Conservation (phyloP, 2,329 filamentous ascomycete genomes). For the Gaeumannomyces sp. region DNA sequence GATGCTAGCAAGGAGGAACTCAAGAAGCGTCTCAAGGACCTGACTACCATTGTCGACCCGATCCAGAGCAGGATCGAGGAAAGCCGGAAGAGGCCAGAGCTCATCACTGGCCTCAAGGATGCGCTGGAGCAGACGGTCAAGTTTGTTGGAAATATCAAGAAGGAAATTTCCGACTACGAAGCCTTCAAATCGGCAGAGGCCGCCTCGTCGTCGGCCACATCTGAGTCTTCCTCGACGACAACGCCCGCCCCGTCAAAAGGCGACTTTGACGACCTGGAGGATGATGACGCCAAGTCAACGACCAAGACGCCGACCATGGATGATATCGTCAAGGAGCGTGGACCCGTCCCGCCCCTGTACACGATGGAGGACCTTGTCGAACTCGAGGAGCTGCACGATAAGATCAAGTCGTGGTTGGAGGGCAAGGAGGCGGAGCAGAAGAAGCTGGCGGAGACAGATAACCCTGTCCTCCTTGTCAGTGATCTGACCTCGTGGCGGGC, state of each 20-base stretch:
- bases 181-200: conserved; percentile 48
- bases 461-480: conserved; percentile 67
- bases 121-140: conserved; percentile 64
- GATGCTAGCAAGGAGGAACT: conserved; percentile 71
- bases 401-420: conserved; percentile 67
- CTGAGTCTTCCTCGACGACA: conserved; percentile 28
- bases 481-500: conserved; percentile 65
- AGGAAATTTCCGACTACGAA: conserved; percentile 64
- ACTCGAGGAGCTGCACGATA: conserved; percentile 56
- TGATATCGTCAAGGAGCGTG: conserved; percentile 36
- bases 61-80: conserved; percentile 73
- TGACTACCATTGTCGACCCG: conserved; percentile 72
- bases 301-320: conserved; percentile 38
- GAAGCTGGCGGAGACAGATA: conserved; percentile 60
- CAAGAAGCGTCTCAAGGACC: conserved; percentile 66
- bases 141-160: conserved; percentile 64
- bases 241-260: conserved; percentile 43
- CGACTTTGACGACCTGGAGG: conserved; percentile 72
- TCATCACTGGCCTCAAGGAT: conserved; percentile 60
- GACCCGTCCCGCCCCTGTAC: conserved; percentile 61
- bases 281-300: conserved; percentile 44
- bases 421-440: conserved; percentile 66
- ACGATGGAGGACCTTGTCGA: conserved; percentile 63
- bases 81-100: conserved; percentile 60
- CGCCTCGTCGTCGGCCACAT: conserved; percentile 42